Evolutionary conservation across 1,284 basidiomycete genomes (phyloP).

Genomic region (Garcileccinum viscosum): DNA sequence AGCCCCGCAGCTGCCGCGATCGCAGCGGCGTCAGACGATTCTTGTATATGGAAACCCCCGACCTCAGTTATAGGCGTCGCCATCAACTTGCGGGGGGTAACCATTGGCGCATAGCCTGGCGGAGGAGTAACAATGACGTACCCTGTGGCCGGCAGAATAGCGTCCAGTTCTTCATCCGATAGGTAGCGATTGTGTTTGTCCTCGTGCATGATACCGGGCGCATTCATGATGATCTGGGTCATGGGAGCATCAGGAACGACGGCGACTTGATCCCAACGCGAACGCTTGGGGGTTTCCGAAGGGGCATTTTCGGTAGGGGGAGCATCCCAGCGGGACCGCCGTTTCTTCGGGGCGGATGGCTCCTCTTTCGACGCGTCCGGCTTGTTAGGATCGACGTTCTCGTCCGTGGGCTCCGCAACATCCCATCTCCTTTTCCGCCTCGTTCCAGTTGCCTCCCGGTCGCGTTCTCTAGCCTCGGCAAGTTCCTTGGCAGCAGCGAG

Average conservation of each 20-base stretch:
- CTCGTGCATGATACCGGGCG: constrained; percentile 80
- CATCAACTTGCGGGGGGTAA: constrained; percentile 81
- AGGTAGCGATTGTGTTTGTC: constrained; percentile 96
- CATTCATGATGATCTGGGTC: constrained; percentile 84
- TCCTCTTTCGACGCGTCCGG: constrained; percentile 64
- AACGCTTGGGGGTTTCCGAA: constrained; percentile 77
- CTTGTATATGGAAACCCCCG: constrained; percentile 95
- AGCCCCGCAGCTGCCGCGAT: constrained; percentile 89
- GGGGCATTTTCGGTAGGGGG: constrained; percentile 72
- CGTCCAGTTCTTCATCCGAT: constrained; percentile 94
- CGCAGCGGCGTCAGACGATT: constrained; percentile 88
- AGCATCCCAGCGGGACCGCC: constrained; percentile 93
- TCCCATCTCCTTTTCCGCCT: constrained; percentile 92
- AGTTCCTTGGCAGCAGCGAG: constrained; percentile 64
- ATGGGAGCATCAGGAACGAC: constrained; percentile 64
- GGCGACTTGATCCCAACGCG: constrained; percentile 95
- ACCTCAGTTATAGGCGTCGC: constrained; percentile 74
- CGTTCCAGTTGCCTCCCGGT: constrained; percentile 48
- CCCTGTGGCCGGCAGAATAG: constrained; percentile 85
- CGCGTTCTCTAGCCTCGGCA: constrained; percentile 42
- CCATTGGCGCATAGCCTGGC: constrained; percentile 87
- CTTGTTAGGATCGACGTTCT: constrained; percentile 65
- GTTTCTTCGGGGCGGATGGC: constrained; percentile 82
- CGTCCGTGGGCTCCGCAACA: constrained; percentile 65
- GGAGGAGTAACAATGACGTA: constrained; percentile 95